Evolutionary conservation across 2,329 filamentous ascomycete genomes (phyloP).

Genomic region (Ophiostoma sp.): DNA sequence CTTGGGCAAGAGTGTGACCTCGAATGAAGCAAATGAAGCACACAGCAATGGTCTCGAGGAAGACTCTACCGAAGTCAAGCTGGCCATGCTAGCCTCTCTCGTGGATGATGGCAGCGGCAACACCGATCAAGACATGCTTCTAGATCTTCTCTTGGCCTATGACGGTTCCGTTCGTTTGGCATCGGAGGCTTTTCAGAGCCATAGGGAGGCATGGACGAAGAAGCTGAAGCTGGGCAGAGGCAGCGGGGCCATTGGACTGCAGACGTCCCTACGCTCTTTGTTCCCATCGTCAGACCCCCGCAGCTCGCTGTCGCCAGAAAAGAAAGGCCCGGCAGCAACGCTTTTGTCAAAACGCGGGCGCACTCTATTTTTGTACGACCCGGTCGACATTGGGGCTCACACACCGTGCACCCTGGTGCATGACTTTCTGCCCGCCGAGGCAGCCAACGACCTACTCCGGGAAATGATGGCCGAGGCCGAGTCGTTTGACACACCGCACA

Average conservation of each 20-base stretch:
- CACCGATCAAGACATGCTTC: slow-evolving; percentile 57
- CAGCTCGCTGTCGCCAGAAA: neutral
- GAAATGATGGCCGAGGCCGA: slow-evolving; percentile 70
- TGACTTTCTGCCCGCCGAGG: slow-evolving; percentile 70
- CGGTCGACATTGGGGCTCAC: slow-evolving; percentile 70
- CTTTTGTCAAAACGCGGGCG: slow-evolving; percentile 62
- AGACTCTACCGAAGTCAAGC: slow-evolving; percentile 82
- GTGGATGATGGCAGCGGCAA: slow-evolving; percentile 48
- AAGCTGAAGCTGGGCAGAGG: neutral
- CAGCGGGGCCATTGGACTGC: slow-evolving; percentile 44
- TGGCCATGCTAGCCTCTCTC: slow-evolving; percentile 76
- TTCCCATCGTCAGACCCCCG: slow-evolving; percentile 19
- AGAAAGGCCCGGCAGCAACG: slow-evolving; percentile 35
- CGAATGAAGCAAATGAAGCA: neutral
- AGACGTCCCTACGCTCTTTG: slow-evolving; percentile 55
- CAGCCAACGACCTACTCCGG: slow-evolving; percentile 66
- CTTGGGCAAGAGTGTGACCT: too few species aligned
- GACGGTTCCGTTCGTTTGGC: slow-evolving; percentile 70
- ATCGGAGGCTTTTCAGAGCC: slow-evolving; percentile 47
- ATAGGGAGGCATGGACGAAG: slow-evolving; percentile 35
- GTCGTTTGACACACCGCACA: slow-evolving; percentile 57
- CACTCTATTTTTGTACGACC: slow-evolving; percentile 78
- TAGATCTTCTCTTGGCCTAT: slow-evolving; percentile 73
- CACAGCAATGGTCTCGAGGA: slow-evolving; percentile 39
- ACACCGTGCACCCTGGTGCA: slow-evolving; percentile 91